Evolutionary conservation across 2,329 filamentous ascomycete species (phyloP), one percentile per base, ranked within the genome.

Genomic region (Nannizzia gypsea): DNA sequence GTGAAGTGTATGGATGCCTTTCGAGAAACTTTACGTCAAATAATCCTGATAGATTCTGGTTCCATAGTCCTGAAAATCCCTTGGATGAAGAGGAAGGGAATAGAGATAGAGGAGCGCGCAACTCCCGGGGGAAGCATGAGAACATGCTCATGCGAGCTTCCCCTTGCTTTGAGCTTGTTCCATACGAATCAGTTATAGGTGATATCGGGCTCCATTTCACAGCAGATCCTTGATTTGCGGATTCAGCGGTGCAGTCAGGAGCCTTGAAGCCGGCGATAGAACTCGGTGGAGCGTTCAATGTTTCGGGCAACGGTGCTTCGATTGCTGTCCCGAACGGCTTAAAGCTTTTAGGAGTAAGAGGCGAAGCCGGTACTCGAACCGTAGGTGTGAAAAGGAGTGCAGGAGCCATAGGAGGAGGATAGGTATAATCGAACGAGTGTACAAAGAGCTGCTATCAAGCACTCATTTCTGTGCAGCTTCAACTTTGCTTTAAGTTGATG

Each of bases 1-100:
- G 93, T 1, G 89, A 89, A 1, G 93, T 97, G 74, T 85, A 97
- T 0, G 93, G 92, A 73, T 99, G 93, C 42, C 93, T 81, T 73
- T 99, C 93, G 31, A 97, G 82, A 60, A 96, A 82, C 20, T 75
- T 74, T 59, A 96, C 80, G 52, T 81, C 77, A 70, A 96, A 88
- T 3, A 81, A 62, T 1, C 67, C 64, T 59, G 66, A 56, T 20
- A 59, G 63, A 26, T 62, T 60, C 34, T 56, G 31, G 13, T 56
- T 56, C 54, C 38, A 42, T 15, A 42, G 20, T 17, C 54, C 34
- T 58, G 44, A 26, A 44, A 60, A 36, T 54, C 42, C 20, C 6
- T 24, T 26, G 5, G 42, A 26, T 3, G 56, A 20, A 3, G 50
- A 61, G 55, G 55, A 46, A 31, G 28, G 58, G 40, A 57, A 52